Evolutionary conservation across 768 basidiomycete genomes (phyloP), one percentile per base, ranked within the genome.

Genomic region (Hysterangium stoloniferum): DNA sequence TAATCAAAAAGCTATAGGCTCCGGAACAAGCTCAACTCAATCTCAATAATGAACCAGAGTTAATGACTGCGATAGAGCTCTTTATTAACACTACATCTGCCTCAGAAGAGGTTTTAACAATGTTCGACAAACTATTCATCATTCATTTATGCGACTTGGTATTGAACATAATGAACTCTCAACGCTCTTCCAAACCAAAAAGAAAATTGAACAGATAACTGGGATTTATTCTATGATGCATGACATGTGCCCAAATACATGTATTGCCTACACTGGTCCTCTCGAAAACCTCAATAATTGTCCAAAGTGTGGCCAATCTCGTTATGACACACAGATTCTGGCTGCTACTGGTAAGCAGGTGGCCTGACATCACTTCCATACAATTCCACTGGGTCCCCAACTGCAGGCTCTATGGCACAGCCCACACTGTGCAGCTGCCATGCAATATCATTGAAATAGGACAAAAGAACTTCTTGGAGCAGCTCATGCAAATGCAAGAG

Each of bases 221-320:
- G 69, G 75, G 0, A 57, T 77, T 7, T 52, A 64, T 7, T 52
- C 68, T 0, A 43, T 75, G 1, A 7, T 44, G 0, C 45, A 64
- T 4, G 64, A 75, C 49, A 76, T 76, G 71, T 77, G 74, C 37
- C 53, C 61, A 0, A 65, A 73, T 6, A 62, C 65, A 0, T 77
- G 75, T 52, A 28, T 64, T 15, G 68, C 67, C 0, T 77, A 61
- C 48, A 71, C 68, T 0, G 70, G 74, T 0, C 69, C 68, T 0
- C 71, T 62, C 17, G 40, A 44, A 1, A 28, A 61, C 1, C 49
- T 64, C 0, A 58, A 68, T 0, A 3, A 17, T 0, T 77, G 74
- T 47, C 57, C 57, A 0, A n/a, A 53, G 0, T 76, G 74, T 52
- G 41, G 45, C 0, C 57, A 67, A 31, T 57, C 67, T 1, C 57